Conservation (phyloP, 1,139 yeast species). For the Hemisphaericaspora xylanilytica region DNA sequence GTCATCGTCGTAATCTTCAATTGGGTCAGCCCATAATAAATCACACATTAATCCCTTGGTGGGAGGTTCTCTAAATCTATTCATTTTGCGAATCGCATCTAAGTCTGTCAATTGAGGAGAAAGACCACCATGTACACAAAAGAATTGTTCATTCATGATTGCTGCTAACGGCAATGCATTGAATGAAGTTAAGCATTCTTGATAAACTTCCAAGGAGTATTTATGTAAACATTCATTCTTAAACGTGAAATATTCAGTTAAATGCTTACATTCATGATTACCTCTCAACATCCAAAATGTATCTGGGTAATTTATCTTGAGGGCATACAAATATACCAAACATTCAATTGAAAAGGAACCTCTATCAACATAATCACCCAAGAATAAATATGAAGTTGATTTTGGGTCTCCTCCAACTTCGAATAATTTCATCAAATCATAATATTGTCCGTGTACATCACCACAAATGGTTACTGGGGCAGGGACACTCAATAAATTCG, state of each 20-base stretch:
- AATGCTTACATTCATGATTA: conserved; percentile 92
- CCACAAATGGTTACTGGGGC: conserved; percentile 98
- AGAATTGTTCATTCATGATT: conserved; percentile 88
- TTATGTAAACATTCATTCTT: conserved; percentile 89
- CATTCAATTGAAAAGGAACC: conserved; percentile 93
- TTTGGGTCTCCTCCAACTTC: conserved; percentile 94
- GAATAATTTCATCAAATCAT: conserved; percentile 83
- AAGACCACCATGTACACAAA: conserved; percentile 97
- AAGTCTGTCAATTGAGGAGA: conserved; percentile 78
- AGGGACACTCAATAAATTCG: conserved; percentile 75
- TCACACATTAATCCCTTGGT: conserved; percentile 95
- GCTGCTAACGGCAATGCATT: conserved; percentile 92
- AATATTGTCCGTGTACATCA: conserved; percentile 94
- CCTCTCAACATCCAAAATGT: conserved; percentile 87
- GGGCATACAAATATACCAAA: conserved; percentile 71
- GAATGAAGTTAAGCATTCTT: conserved; percentile 75
- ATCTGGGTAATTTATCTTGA: conserved; percentile 75
- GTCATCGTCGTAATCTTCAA: conserved; percentile 81
- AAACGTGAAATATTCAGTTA: conserved; percentile 92
- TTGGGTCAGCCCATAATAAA: conserved; percentile 93
- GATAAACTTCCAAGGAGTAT: conserved; percentile 66
- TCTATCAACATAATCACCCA: conserved; percentile 96
- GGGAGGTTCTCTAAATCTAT: conserved; percentile 91
- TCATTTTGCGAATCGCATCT: conserved; percentile 65
- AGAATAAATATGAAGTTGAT: conserved; percentile 70